Evolutionary conservation across 2,329 filamentous ascomycete genomes (phyloP), one percentile per base, ranked within the genome.

Genomic region (Calonectria henricotiae): DNA sequence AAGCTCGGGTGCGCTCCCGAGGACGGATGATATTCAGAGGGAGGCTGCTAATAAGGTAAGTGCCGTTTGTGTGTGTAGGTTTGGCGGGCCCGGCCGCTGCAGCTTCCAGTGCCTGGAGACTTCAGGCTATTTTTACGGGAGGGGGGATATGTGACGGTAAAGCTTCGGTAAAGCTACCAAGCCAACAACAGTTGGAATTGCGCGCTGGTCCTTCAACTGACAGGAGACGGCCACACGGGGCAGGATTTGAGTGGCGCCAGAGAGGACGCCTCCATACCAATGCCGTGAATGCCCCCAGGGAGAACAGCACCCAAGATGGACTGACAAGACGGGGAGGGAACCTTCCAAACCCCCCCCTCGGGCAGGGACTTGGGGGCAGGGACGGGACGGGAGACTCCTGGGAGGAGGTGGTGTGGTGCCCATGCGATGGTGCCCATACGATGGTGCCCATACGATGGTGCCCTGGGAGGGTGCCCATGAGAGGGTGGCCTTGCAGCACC

Each of bases 51-150:
- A 17, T 23, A 12, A 35, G 1, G 27, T 20, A 13, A 55, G 30
- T 35, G 11, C 51, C n/a, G 51, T 37, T 6, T n/a, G 17, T 30
- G 32, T 30, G 32, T 7, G n/a, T n/a, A 55, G 8, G 30, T 37
- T 37, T 25, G 73, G 70, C 75, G 75, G 75, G 75, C 75, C 74
- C 71, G 73, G 67, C 75, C 73, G 75, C 74, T 69, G 68, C 68
- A 58, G 68, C 75, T 60, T 7, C 71, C 70, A 70, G 65, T 67
- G 62, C 62, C 55, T 65, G 30, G 17, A 37, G 35, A 55, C 51
- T 55, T 55, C 47, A 17, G 11, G 5, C 13, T 15, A 9, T 30
- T 27, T 30, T 17, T 43, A 30, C 4, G 27, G 27, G 7, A 7
- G 27, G 27, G 27, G 27, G 55, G 67, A 67, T n/a, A 25, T 32